Percentiles rank a stretch among this genome's conserved stretches.
Evolutionary conservation across 179 eudicot species (phyloP).

Genomic region (Silene coronaria): DNA sequence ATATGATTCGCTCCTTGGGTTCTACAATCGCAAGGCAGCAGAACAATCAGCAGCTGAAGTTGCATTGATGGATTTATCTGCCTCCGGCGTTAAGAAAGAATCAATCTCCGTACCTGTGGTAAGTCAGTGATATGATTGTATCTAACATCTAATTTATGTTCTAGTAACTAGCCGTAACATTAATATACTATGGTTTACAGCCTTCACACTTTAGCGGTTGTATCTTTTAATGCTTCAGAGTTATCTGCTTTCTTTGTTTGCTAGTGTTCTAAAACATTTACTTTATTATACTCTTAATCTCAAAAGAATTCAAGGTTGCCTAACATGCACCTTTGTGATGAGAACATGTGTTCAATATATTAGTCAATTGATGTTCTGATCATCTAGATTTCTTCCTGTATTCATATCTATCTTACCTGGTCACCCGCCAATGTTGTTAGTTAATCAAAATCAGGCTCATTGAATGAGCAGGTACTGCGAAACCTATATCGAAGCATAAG

Average conservation of each 20-base stretch:
- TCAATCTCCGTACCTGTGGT: constrained; percentile 77
- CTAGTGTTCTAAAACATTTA: background rate
- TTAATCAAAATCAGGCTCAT: background rate
- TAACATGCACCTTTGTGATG: background rate
- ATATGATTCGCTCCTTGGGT: constrained; percentile 79
- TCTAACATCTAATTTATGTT: background rate
- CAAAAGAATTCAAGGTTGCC: background rate
- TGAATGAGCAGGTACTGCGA: background rate
- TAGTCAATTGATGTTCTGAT: background rate
- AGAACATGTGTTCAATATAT: background rate
- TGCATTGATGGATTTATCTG: constrained; percentile 62
- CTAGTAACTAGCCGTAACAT: background rate
- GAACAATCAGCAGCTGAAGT: constrained; percentile 99
- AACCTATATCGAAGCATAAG: background rate
- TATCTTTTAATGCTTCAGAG: background rate
- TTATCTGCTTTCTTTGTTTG: background rate
- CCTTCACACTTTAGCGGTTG: background rate
- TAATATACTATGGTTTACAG: background rate
- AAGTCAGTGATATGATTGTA: constrained; percentile 15
- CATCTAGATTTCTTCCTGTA: background rate
- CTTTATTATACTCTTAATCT: background rate
- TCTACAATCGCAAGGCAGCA: constrained; percentile 88
- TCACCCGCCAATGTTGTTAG: background rate
- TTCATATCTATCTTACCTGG: background rate
- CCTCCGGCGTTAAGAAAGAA: constrained; percentile 34